These are phyloP conservation scores for Closterium sp. DNA, from an alignment of 139 green algal species.

Conservation along the genomic window DNA sequence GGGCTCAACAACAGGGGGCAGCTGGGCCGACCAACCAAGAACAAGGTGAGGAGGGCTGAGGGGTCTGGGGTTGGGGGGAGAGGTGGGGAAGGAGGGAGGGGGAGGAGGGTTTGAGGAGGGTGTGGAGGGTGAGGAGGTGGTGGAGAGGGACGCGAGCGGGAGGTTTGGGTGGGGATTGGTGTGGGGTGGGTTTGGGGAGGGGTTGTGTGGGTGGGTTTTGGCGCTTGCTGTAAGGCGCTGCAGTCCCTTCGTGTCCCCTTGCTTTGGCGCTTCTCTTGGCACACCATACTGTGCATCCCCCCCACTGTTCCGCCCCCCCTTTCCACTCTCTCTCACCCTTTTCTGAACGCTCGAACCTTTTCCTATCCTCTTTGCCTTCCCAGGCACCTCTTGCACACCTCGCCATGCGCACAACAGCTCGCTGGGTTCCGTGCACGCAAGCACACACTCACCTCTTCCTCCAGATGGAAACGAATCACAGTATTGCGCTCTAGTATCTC, in stretches of 20 bases:
- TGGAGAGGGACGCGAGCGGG: background rate
- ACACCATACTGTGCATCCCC: background rate
- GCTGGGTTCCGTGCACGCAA: no score
- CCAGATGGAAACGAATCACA: no score
- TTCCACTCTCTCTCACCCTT: background rate
- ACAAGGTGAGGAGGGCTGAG: background rate
- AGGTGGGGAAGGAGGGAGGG: no score
- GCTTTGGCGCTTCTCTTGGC: no score
- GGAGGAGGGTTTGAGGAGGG: background rate
- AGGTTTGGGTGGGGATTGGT: no score
- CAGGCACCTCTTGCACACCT: background rate
- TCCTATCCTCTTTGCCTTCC: background rate
- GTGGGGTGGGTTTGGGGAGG: no score
- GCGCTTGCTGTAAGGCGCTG: no score
- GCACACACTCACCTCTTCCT: no score
- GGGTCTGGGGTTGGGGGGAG: background rate
- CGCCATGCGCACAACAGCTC: background rate
- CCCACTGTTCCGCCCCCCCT: background rate
- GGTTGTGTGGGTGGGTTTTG: no score
- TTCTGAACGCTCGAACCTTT: background rate
- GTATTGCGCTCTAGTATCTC: no score
- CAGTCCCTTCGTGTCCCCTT: no score
- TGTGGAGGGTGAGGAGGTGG: background rate
- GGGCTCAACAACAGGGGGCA: slow-evolving; percentile 44
- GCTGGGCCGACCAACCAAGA: slow-evolving; percentile 24